phyloP scores from a whole-genome alignment of 805 yeast species.

The Millerozyma miso region DNA sequence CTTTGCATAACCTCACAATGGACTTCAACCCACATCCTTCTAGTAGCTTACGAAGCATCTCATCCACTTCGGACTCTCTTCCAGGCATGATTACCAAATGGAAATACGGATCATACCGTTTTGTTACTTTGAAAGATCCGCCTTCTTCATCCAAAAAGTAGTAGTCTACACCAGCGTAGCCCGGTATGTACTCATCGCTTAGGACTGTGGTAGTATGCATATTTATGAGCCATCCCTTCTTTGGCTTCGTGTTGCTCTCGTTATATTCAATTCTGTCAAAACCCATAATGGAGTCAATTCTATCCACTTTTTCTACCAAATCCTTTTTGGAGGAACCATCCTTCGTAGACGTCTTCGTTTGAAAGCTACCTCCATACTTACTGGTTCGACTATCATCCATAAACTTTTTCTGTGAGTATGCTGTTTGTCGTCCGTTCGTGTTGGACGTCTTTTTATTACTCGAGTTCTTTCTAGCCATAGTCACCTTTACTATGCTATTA shows the following conservation, averaged over 20 bases:
- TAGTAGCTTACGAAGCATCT: slow-evolving; percentile 62
- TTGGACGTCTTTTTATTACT: background rate
- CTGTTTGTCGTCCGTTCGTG: background rate
- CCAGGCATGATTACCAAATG: slow-evolving; percentile 61
- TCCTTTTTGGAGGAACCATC: slow-evolving; percentile 45
- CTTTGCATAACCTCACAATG: slow-evolving; percentile 56
- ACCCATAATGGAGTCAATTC: slow-evolving; percentile 80
- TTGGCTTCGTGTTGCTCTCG: slow-evolving; percentile 45
- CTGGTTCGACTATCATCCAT: slow-evolving; percentile 5
- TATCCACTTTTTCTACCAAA: slow-evolving; percentile 57
- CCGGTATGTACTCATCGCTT: slow-evolving; percentile 54
- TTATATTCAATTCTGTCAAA: slow-evolving; percentile 76
- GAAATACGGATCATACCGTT: slow-evolving; percentile 85
- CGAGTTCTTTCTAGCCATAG: background rate
- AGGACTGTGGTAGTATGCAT: slow-evolving; percentile 85
- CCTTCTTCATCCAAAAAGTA: slow-evolving; percentile 96
- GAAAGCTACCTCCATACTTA: slow-evolving; percentile 5
- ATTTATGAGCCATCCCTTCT: slow-evolving; percentile 87
- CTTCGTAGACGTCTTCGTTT: slow-evolving; percentile 33
- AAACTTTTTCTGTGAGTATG: background rate
- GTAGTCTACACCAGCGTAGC: slow-evolving; percentile 86
- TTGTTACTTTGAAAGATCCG: slow-evolving; percentile 84
- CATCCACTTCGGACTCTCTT: slow-evolving; percentile 76
- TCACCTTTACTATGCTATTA: too few species aligned
- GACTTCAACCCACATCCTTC: slow-evolving; percentile 58